Conservation (phyloP, 148 eudicot genomes). For the Chenopodium album region DNA sequence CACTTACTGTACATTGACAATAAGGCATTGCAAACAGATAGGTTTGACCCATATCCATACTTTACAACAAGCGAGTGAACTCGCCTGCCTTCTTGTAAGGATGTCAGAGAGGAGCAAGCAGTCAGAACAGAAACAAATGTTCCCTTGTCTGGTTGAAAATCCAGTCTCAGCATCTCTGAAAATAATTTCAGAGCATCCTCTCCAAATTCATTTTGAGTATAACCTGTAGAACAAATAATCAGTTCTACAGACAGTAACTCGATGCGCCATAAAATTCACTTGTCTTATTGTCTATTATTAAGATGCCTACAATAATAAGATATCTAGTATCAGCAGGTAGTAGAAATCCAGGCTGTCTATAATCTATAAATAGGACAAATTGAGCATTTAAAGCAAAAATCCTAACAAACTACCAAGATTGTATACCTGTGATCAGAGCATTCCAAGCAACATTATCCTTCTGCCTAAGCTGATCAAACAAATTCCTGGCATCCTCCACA, state of each 20-base stretch:
- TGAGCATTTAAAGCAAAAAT: background rate
- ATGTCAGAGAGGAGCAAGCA: slow-evolving; percentile 38
- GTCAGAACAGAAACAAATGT: slow-evolving; percentile 38
- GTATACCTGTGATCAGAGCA: slow-evolving; percentile 13
- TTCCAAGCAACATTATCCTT: slow-evolving; percentile 34
- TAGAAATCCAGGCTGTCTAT: background rate
- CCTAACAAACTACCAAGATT: background rate
- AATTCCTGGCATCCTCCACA: slow-evolving; percentile 37
- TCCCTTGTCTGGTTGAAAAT: slow-evolving; percentile 36
- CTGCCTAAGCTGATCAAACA: slow-evolving; percentile 35
- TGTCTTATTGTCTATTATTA: no score
- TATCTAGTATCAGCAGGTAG: background rate
- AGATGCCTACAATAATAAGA: background rate
- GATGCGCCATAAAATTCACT: background rate
- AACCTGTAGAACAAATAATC: slow-evolving; percentile 28
- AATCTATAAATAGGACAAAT: background rate
- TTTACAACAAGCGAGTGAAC: slow-evolving; percentile 31
- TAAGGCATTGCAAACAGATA: slow-evolving; percentile 37
- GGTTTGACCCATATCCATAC: slow-evolving; percentile 25
- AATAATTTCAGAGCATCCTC: slow-evolving; percentile 36
- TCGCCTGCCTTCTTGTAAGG: slow-evolving; percentile 37
- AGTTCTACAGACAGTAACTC: background rate
- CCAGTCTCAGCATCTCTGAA: slow-evolving; percentile 30
- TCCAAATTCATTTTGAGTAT: slow-evolving; percentile 34
- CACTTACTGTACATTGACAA: slow-evolving; percentile 46